Base-by-base conservation (phyloP, 106 monocot species). In the Narthecium ossifragum region DNA sequence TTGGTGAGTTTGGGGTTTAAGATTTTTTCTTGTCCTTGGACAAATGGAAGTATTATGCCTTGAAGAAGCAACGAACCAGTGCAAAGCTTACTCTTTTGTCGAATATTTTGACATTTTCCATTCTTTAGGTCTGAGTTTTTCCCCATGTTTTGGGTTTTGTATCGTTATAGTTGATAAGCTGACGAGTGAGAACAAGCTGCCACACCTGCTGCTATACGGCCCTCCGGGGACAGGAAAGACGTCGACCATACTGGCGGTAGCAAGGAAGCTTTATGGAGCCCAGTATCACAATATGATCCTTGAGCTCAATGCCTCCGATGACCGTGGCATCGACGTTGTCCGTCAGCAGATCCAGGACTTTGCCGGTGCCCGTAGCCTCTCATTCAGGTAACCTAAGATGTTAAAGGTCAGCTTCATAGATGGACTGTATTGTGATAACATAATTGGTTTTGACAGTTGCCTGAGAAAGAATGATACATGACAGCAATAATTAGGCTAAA, bases 221-320 rank as follows among this genome's bases (percentile, higher is more conserved):
- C 96, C 96, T 3, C 96, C 96, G 15, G 96, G 96, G 61, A 98
- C 96, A 1, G 96, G 96, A 37, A 98, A 98, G 76, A 98, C 96
- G 26, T 98, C 96, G 30, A 98, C 96, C 14, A 91, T 98, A n/a
- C 68, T 98, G 13, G 90, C 96, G 9, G 76, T 98, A n/a, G 90
- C 96, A 2, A 67, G 96, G 76, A 98, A 98, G 66, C 70, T 98
- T 26, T 98, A 90, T 29, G 96, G 96, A 1, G 53, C 72, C 8
- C 90, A 86, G 76, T 98, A 90, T 34, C 51, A 54, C 14, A 83
- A 82, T 47, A 98, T 98, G 96, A 98, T 98, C 18, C 70, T 98
- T 31, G 96, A 98, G 78, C 81, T 98, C 32, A 98, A 98, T 64
- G 96, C 96, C 5, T 98, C 96, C 6, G 96, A 98, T 60, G 96